Evolutionary conservation across 352 stramenopile species (phyloP), one percentile per base, ranked within the genome.

Genomic region (Albugo laibachii): DNA sequence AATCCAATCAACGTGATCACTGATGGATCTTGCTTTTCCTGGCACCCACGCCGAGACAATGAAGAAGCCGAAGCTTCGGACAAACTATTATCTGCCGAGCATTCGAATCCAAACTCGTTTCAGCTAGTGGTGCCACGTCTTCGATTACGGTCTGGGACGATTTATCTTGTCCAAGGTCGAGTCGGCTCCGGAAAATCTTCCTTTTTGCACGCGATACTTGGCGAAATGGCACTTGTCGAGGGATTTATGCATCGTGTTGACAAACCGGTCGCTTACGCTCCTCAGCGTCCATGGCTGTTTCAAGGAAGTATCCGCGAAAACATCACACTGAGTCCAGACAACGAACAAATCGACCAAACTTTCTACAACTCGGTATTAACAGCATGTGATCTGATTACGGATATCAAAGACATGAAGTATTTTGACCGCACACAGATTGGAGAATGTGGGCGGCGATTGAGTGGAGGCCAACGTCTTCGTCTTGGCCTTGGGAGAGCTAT

Each of bases 401-500:
- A 94, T 56, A 59, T 94, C 13, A 38, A 40, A 1, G 31, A 54
- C 47, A 65, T 65, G 20, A 53, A 60, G 13, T 48, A 52, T 2
- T 66, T 63, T n/a, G 75, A 83, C 27, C 52, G 63, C 5, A 56
- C 69, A 10, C 38, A 55, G 4, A 62, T 91, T 20, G 67, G 66
- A 27, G 80, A 92, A 43, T 71, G 76, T 36, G 84, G 82, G 14
- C 70, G 49, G 45, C 92, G 88, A 39, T 81, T 95, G 21, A 93
- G 77, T 48, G 83, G 83, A 8, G 83, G 83, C 0, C 83, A 95
- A 49, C 66, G 65, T 6, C 53, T 81, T 16, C 61, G 83, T 48
- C 71, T 95, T 42, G 83, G 71, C n/a, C 63, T 95, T 1, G 83
- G 83, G 10, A 76, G 83, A 6, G 78, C 75, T 18, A 50, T 93